phyloP scores from a whole-genome alignment of 2,329 filamentous ascomycete species.

The Fusarium sp. region DNA sequence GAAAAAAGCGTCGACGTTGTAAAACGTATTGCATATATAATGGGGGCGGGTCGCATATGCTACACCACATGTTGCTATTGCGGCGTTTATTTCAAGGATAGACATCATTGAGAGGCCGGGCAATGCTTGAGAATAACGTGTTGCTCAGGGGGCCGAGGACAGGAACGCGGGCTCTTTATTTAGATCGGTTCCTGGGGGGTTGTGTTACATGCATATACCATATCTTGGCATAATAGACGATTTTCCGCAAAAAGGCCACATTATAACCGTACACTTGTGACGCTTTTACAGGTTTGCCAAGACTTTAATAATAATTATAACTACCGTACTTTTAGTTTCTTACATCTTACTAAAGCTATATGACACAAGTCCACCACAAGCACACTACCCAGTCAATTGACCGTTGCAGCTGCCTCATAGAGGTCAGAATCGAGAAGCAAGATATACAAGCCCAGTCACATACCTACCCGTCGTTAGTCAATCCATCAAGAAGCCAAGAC shows the following conservation, averaged over 20 bases:
- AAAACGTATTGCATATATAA: constrained; percentile 41
- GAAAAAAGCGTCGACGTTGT: constrained; percentile 42
- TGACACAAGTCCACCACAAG: no score
- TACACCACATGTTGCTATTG: constrained; percentile 47
- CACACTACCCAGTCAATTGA: no score
- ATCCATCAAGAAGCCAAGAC: no score
- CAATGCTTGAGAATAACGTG: constrained; percentile 18
- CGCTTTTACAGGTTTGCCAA: not conserved
- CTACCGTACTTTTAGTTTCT: no score
- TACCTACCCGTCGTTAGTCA: no score
- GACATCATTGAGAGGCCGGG: constrained; percentile 23
- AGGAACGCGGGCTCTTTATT: constrained; percentile 21
- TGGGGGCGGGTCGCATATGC: constrained; percentile 30
- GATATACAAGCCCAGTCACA: no score
- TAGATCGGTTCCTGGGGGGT: constrained; percentile 39
- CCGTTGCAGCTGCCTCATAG: no score
- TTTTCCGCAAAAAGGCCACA: constrained; percentile 14
- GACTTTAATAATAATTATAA: not conserved
- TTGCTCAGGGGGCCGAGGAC: constrained; percentile 22
- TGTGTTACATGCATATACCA: constrained; percentile 29
- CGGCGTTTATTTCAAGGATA: constrained; percentile 50
- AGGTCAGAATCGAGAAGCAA: no score
- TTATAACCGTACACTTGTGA: not conserved
- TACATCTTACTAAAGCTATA: no score
- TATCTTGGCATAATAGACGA: constrained; percentile 43